These are phyloP conservation scores for Quercus gilva DNA, from an alignment of 306 rosid species.

Conservation along the genomic window DNA sequence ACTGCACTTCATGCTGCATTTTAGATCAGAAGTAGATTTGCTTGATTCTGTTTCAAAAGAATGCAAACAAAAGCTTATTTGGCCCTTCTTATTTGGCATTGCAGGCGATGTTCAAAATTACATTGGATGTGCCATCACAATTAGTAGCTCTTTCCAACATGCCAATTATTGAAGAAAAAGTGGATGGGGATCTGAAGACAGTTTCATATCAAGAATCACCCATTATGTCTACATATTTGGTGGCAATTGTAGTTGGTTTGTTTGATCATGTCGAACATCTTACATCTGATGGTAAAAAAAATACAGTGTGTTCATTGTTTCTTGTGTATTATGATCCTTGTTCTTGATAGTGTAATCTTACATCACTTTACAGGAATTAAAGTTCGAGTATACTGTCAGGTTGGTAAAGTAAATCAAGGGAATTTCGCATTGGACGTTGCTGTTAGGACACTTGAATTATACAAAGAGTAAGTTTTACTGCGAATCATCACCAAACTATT, in stretches of 20 bases:
- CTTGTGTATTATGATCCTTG: background rate
- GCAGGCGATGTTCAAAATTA: slow-evolving; percentile 89
- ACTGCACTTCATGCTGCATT: background rate
- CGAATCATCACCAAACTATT: background rate
- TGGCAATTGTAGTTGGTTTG: slow-evolving; percentile 84
- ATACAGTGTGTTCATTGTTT: slow-evolving; percentile 4
- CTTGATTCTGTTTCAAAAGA: background rate
- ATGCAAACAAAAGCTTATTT: background rate
- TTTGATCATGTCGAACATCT: slow-evolving; percentile 88
- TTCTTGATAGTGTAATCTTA: slow-evolving; percentile 18
- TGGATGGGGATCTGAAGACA: slow-evolving; percentile 54
- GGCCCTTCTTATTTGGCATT: slow-evolving; percentile 21
- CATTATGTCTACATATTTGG: slow-evolving; percentile 88
- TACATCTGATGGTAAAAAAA: slow-evolving; percentile 65
- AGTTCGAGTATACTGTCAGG: slow-evolving; percentile 89
- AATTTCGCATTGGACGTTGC: slow-evolving; percentile 85
- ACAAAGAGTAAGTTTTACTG: slow-evolving; percentile 58
- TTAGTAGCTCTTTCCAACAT: slow-evolving; percentile 88
- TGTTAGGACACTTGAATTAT: slow-evolving; percentile 68
- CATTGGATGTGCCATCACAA: slow-evolving; percentile 79
- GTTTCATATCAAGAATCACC: slow-evolving; percentile 82
- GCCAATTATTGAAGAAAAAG: slow-evolving; percentile 78
- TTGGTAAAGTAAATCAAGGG: slow-evolving; percentile 84
- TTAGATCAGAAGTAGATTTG: background rate
- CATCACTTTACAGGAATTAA: slow-evolving; percentile 61